Conservation (phyloP, 805 yeast genomes). For the Candida ascalaphidarum region DNA sequence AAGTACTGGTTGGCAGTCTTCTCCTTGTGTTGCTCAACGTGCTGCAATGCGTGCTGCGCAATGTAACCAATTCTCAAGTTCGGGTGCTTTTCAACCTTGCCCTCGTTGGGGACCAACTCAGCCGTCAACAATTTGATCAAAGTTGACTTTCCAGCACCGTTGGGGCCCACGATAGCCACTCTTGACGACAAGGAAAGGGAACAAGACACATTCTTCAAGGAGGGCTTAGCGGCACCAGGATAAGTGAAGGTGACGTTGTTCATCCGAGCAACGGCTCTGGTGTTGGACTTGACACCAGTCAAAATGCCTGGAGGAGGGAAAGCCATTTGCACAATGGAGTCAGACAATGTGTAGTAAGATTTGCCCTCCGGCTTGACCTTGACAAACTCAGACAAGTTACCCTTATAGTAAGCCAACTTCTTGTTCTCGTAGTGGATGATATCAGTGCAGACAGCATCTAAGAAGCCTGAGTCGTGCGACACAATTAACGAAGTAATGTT, state of each 20-base stretch:
- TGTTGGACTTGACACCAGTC: conserved; percentile 93
- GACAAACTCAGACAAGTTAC: conserved; percentile 89
- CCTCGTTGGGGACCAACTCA: conserved; percentile 77
- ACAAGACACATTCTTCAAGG: conserved; percentile 71
- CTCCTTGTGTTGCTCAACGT: conserved; percentile 94
- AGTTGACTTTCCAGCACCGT: conserved; percentile 98
- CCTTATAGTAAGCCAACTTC: conserved; percentile 91
- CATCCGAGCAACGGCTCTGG: conserved; percentile 90
- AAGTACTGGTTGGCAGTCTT: conserved; percentile 95
- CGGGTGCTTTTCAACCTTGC: conserved; percentile 95
- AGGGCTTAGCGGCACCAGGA: conserved; percentile 85
- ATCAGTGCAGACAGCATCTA: conserved; percentile 93
- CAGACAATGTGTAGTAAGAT: conserved; percentile 89
- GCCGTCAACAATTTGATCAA: conserved; percentile 89
- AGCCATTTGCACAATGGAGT: conserved; percentile 88
- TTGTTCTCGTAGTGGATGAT: conserved; percentile 94
- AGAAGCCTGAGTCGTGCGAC: conserved; percentile 95
- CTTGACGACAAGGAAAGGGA: conserved; percentile 93
- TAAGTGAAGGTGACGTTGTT: conserved; percentile 77
- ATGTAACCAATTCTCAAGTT: conserved; percentile 96
- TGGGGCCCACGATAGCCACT: conserved; percentile 94
- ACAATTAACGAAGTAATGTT: conserved; percentile 92
- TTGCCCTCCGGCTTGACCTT: conserved; percentile 92
- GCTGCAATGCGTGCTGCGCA: conserved; percentile 97
- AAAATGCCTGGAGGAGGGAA: conserved; percentile 98